Conservation (phyloP, 768 basidiomycete species). For the Pleurotus platypus region DNA sequence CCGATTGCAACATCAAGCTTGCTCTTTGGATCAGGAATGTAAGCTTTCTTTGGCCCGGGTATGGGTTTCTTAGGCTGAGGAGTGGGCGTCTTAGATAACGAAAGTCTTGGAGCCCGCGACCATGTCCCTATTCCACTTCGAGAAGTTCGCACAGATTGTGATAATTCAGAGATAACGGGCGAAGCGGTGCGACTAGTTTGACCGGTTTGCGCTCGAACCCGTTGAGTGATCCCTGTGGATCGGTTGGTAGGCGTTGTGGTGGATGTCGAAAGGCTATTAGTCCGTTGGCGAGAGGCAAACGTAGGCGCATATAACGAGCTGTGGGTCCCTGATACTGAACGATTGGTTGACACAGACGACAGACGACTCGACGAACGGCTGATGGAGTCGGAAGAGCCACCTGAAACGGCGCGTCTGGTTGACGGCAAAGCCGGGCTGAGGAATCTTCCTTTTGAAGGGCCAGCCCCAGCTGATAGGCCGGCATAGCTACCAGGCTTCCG, state of each 20-base stretch:
- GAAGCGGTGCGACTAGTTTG: slow-evolving; percentile 43
- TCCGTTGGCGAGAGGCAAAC: slow-evolving; percentile 82
- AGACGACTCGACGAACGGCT: slow-evolving; percentile 57
- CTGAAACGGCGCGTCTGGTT: slow-evolving; percentile 46
- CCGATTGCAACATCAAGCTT: slow-evolving; percentile 92
- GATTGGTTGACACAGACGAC: slow-evolving; percentile 48
- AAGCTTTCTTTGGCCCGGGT: slow-evolving; percentile 55
- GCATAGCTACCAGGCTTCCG: slow-evolving; percentile 33
- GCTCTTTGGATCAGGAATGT: slow-evolving; percentile 85
- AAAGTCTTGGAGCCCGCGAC: slow-evolving; percentile 66
- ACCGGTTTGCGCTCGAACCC: slow-evolving; percentile 37
- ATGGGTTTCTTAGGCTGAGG: slow-evolving; percentile 38
- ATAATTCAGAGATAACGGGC: slow-evolving; percentile 57
- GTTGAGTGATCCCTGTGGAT: slow-evolving; percentile 28
- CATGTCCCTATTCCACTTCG: slow-evolving; percentile 46
- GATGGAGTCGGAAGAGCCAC: slow-evolving; percentile 35
- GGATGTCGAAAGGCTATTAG: slow-evolving; percentile 53
- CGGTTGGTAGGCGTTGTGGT: slow-evolving; percentile 28
- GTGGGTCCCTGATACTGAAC: slow-evolving; percentile 69
- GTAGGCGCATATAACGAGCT: slow-evolving; percentile 59
- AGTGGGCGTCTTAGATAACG: slow-evolving; percentile 42
- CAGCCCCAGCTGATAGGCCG: slow-evolving; percentile 32
- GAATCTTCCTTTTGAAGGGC: slow-evolving; percentile 35
- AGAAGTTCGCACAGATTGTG: slow-evolving; percentile 41
- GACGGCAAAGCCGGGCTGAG: slow-evolving; percentile 42